Evolutionary conservation across 2,329 filamentous ascomycete species (phyloP).

Genomic region (Arthrobotrys conoides): DNA sequence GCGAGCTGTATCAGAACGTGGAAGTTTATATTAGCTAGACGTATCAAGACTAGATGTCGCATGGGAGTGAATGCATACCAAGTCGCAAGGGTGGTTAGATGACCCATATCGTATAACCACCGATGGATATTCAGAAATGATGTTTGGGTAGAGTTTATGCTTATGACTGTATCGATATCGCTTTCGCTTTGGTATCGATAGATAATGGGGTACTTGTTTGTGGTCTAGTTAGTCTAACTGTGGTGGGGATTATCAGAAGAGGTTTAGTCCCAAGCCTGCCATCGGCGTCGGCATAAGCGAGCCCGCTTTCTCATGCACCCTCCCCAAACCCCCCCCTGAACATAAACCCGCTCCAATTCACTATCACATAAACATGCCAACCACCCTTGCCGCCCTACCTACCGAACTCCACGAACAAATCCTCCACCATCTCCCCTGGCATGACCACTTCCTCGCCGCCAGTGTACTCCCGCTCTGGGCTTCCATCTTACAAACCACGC

Average conservation of each 20-base stretch:
- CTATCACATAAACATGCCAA: conserved; percentile 16
- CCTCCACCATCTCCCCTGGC: conserved; percentile 46
- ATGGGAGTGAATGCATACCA: conserved; percentile 30
- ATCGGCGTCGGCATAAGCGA: conserved; percentile 30
- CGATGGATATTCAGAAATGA: background rate
- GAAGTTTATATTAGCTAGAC: background rate
- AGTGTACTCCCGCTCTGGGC: conserved; percentile 30
- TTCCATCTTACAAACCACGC: conserved; percentile 14
- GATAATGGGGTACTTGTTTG: background rate
- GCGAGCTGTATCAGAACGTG: conserved; percentile 44
- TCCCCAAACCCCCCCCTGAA: conserved; percentile 18
- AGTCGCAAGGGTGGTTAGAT: conserved; percentile 69
- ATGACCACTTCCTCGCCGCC: conserved; percentile 46
- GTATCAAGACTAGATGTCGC: too few species aligned
- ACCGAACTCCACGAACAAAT: conserved; percentile 48
- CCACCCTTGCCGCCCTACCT: conserved; percentile 30
- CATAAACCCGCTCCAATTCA: background rate
- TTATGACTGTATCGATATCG: conserved; percentile 23
- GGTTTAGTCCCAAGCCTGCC: conserved; percentile 7
- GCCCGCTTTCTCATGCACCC: conserved; percentile 8
- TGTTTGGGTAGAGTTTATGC: background rate
- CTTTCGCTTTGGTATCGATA: too few species aligned
- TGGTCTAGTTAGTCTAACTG: background rate
- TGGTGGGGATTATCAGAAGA: conserved; percentile 2
- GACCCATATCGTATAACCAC: conserved; percentile 65